Evolutionary conservation across 2,329 filamentous ascomycete genomes (phyloP), one percentile per base, ranked within the genome.

Genomic region (Elsinoe australis): DNA sequence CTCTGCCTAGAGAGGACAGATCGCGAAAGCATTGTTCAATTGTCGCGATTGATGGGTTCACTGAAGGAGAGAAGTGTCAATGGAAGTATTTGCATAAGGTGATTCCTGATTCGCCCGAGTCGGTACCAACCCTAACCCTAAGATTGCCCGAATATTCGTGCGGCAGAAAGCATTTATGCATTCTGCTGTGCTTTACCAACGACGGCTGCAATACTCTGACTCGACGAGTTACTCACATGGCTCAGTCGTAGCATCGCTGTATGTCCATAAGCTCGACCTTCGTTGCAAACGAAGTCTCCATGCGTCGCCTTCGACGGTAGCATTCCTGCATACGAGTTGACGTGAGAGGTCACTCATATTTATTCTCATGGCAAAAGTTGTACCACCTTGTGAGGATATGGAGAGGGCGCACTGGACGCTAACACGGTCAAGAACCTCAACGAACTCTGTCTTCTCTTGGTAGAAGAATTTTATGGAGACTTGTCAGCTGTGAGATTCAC

Each of bases 401-500:
- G 8, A 26, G 8, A 21, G 26, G 21, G 19, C 17, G n/a, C 9
- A 12, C 47, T 28, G 22, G 42, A 19, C 24, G 26, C 41, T 47
- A 24, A 51, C 34, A 51, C 42, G 45, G 47, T 52, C 49, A 44
- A 90, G 86, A 73, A 80, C 68, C 70, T 85, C 57, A 80, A 84
- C 61, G 87, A 95, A 78, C 85, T 96, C 62, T 95, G 87, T 73
- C 79, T 83, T 71, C 80, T 94, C 64, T 77, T 95, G 54, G 83
- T 96, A 54, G 82, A 88, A 63, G 88, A 95, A 64, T 76, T 86
- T 51, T 90, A 92, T 66, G 92, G 92, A 62, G 86, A 94, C 70
- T 80, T 96, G 51, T 87, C 88, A 53, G 87, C 87, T 64, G 90
- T 95, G 84, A 61, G 83, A 71, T 36, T 31, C 45, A 24, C 49